Percentiles rank a stretch among this genome's conserved stretches.
Conservation (phyloP, 495 filamentous ascomycete species). For the Choiromyces venosus region DNA sequence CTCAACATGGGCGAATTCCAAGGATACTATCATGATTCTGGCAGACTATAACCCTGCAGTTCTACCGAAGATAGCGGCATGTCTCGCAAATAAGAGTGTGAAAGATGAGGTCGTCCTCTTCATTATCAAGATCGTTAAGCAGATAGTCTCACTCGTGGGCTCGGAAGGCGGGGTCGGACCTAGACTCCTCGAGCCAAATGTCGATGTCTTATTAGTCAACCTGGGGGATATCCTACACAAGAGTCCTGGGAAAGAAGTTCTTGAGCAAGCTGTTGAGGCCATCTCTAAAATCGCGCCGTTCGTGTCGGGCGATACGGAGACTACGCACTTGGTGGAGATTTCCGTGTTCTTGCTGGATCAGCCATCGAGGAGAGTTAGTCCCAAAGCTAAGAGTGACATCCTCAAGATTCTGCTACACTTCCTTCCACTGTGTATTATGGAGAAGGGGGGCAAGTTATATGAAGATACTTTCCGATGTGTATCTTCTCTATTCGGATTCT, state of each 20-base stretch:
- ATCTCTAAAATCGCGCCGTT: conserved; percentile 70
- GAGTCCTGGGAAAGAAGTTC: conserved; percentile 60
- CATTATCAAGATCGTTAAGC: conserved; percentile 66
- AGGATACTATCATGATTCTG: conserved; percentile 63
- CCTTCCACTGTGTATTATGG: conserved; percentile 56
- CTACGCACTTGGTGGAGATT: conserved; percentile 67
- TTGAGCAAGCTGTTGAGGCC: conserved; percentile 70
- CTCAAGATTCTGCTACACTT: conserved; percentile 70
- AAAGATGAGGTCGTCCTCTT: conserved; percentile 87
- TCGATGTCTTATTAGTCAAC: conserved; percentile 61
- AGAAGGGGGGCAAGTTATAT: conserved; percentile 55
- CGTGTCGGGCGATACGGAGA: conserved; percentile 61
- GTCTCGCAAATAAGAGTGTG: conserved; percentile 63
- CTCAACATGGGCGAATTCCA: conserved; percentile 66
- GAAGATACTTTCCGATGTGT: conserved; percentile 57
- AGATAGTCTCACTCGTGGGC: conserved; percentile 55
- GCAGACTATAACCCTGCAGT: conserved; percentile 58
- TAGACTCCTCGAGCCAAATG: conserved; percentile 61
- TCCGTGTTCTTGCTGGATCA: conserved; percentile 76
- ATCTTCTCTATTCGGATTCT: conserved; percentile 75
- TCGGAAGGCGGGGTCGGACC: conserved; percentile 53
- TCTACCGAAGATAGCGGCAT: conserved; percentile 63
- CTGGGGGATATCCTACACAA: conserved; percentile 61
- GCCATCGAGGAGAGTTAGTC: conserved; percentile 70
- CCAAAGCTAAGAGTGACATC: conserved; percentile 74